These are phyloP conservation scores for Naganishia onofrii DNA, from an alignment of 768 basidiomycete genomes.

Conservation along the genomic window DNA sequence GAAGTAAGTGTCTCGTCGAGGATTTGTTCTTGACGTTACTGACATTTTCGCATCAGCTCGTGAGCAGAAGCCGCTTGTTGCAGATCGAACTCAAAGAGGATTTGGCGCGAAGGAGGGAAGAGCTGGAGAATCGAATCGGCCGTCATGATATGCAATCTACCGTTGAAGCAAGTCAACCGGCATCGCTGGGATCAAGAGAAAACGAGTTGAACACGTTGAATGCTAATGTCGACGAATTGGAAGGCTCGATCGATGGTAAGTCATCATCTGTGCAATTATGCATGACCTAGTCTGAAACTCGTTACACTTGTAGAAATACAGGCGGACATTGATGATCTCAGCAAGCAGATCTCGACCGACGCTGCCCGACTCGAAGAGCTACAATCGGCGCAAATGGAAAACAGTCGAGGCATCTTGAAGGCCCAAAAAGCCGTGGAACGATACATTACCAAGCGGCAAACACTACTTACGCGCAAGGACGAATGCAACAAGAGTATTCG, in stretches of 20 bases:
- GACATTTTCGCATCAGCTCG: slow-evolving; percentile 57
- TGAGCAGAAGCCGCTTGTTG: slow-evolving; percentile 71
- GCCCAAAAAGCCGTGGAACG: slow-evolving; percentile 95
- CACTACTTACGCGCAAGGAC: slow-evolving; percentile 77
- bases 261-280: neutral
- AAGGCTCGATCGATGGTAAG: slow-evolving; percentile 64
- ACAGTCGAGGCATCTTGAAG: slow-evolving; percentile 77
- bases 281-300: neutral
- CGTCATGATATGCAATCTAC: slow-evolving; percentile 60
- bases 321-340: slow-evolving; percentile 63
- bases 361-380: slow-evolving; percentile 64
- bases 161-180: slow-evolving; percentile 52
- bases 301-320: slow-evolving; percentile 52
- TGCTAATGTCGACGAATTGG: slow-evolving; percentile 64
- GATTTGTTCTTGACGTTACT: neutral
- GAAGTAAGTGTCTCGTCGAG: slow-evolving; percentile 59
- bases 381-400: slow-evolving; percentile 80
- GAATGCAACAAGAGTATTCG: slow-evolving; percentile 94
- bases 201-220: slow-evolving; percentile 69
- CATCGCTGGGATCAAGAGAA: slow-evolving; percentile 65
- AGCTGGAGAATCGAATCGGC: slow-evolving; percentile 73
- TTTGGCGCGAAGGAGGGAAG: slow-evolving; percentile 73
- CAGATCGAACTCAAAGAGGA: slow-evolving; percentile 93
- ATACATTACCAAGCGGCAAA: slow-evolving; percentile 85
- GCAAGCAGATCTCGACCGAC: slow-evolving; percentile 50